Conservation (phyloP, 164 flowering plant species). For the Houttuynia cordata region DNA sequence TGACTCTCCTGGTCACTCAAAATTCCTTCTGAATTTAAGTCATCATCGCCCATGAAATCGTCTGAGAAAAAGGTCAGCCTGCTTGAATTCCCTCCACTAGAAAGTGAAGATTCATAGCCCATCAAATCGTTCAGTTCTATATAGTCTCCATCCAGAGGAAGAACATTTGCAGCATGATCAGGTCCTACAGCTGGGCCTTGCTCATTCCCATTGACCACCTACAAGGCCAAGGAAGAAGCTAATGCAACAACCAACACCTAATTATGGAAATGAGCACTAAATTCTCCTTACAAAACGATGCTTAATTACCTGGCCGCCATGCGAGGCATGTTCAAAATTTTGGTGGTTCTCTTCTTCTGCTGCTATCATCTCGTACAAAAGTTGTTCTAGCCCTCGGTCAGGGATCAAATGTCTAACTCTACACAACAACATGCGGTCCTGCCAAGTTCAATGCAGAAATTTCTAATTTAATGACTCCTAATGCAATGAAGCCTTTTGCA, state of each 20-base stretch:
- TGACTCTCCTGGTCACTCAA: slow-evolving; percentile 1
- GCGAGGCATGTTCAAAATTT: background rate
- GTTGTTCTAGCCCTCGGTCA: background rate
- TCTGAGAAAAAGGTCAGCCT: background rate
- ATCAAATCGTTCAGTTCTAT: background rate
- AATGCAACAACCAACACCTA: too few relatives aligned
- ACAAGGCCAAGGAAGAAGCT: background rate
- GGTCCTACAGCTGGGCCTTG: background rate
- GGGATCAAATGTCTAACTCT: background rate
- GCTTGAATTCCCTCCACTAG: slow-evolving; percentile 1
- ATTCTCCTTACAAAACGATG: too few relatives aligned
- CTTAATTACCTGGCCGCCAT: background rate
- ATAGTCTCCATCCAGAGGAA: background rate
- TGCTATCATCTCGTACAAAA: background rate
- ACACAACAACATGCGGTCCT: background rate
- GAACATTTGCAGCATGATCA: background rate
- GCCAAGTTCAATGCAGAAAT: background rate
- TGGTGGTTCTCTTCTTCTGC: background rate
- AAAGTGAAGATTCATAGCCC: background rate
- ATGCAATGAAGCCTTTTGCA: background rate
- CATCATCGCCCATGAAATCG: background rate
- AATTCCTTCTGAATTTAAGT: background rate
- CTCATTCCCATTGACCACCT: slow-evolving; percentile 3
- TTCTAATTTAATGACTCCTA: background rate
- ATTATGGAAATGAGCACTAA: too few relatives aligned